Evolutionary conservation across 441 rosid species (phyloP), one percentile per base, ranked within the genome.

Genomic region (Gossypium gossypioides): DNA sequence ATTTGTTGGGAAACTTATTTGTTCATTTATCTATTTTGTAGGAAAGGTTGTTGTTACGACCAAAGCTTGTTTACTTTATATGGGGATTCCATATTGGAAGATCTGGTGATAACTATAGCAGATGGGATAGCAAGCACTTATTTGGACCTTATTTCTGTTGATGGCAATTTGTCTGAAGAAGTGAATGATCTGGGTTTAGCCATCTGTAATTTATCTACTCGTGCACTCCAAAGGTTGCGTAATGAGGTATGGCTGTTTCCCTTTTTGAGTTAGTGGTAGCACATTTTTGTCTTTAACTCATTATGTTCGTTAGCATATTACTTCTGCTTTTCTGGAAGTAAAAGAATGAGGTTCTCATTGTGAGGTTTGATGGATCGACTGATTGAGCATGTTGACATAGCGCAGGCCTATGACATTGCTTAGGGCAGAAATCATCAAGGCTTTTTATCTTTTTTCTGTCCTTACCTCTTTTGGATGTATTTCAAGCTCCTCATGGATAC

Each of bases 141-240:
- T 84, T 78, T 93, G 82, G 96, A 91, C 87, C 90, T 93, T 78
- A 87, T 91, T 75, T 93, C 98, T 32, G 89, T 93, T 55, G 98
- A 93, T 76, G 87, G 98, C 71, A 84, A 83, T 59, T 80, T 86
- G 66, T 81, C 95, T 25, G 82, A 84, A 74, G 96, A 87, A 77
- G 76, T 84, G 78, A 87, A 78, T 78, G 78, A 72, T 78, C 79
- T 86, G 50, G 91, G 87, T 24, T 78, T 84, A 75, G 67, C 65
- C 79, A 78, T 91, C 64, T 92, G 97, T 74, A 85, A 77, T 80
- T 82, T 95, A 81, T 95, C 99, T 80, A 95, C 94, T 48, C 84
- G 96, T 63, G 84, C 88, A 50, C 94, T 92, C 68, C 99, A 92
- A 81, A 87, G 80, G 82, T 81, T 92, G 70, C 88, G 97, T 21